These are phyloP conservation scores for Stevia rebaudiana DNA, from an alignment of 140 eudicot species.

Conservation along the genomic window DNA sequence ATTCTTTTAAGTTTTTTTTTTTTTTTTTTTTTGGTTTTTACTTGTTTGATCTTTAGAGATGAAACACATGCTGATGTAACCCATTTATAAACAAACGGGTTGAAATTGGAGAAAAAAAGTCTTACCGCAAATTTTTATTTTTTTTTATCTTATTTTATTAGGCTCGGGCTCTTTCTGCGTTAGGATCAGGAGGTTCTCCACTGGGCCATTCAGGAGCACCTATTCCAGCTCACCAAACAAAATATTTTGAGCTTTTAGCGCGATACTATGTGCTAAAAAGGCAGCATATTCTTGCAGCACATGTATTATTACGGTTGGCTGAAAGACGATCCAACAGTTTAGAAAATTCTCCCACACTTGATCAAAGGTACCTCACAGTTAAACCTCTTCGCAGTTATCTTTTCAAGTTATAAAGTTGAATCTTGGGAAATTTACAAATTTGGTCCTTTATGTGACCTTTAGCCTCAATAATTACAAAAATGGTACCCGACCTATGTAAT, in stretches of 20 bases:
- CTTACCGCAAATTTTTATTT: neutral
- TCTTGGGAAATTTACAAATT: too few relatives aligned
- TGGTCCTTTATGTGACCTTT: too few relatives aligned
- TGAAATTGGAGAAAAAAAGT: neutral
- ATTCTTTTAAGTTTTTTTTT: neutral
- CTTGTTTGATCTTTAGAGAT: neutral
- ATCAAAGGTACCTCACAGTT: slow-evolving; percentile 56
- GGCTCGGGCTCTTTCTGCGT: slow-evolving; percentile 44
- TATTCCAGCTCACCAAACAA: slow-evolving; percentile 53
- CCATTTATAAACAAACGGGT: neutral
- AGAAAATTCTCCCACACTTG: slow-evolving; percentile 59
- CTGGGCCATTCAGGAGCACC: slow-evolving; percentile 45
- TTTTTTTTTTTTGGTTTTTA: neutral
- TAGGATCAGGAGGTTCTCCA: slow-evolving; percentile 44
- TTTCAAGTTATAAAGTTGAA: neutral
- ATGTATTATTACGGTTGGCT: slow-evolving; percentile 72
- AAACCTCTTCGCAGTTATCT: neutral
- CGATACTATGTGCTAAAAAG: slow-evolving; percentile 91
- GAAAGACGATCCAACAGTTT: slow-evolving; percentile 68
- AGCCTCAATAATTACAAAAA: too few relatives aligned
- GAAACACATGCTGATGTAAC: neutral
- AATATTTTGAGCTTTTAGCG: slow-evolving; percentile 91
- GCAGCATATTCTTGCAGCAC: slow-evolving; percentile 95
- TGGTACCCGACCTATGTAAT: too few relatives aligned
- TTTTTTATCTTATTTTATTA: slow-evolving; percentile 7